Percentiles rank a stretch among this genome's conserved stretches.
Evolutionary conservation across 1,139 yeast genomes (phyloP).

Genomic region (Blastobotrys buckinghamii): DNA sequence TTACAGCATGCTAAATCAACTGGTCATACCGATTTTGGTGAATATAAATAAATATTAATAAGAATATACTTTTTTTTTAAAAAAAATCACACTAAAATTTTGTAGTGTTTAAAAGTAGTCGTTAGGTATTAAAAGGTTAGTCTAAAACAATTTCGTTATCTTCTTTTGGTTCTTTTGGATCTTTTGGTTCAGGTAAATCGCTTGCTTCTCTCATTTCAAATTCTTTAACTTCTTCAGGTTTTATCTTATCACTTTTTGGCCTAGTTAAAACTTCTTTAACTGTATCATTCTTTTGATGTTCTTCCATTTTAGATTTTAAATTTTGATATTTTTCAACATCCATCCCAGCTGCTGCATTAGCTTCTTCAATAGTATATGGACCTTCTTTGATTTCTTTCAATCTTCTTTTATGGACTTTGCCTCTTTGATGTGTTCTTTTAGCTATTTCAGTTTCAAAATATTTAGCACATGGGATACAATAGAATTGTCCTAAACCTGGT

Average conservation of each 20-base stretch:
- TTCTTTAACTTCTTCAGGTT: not conserved
- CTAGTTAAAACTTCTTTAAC: constrained; percentile 14
- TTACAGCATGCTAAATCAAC: constrained; percentile 58
- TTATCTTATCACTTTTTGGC: constrained; percentile 1
- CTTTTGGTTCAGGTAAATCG: not conserved
- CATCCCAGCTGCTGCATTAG: constrained; percentile 84
- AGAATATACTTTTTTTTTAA: not conserved
- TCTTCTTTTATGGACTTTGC: constrained; percentile 81
- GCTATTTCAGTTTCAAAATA: constrained; percentile 79
- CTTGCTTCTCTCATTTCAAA: not conserved
- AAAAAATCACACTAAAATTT: too few species aligned
- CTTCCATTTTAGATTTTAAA: constrained; percentile 14
- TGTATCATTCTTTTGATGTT: too few species aligned
- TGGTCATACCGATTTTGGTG: constrained; percentile 64
- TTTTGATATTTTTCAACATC: constrained; percentile 62
- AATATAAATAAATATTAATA: constrained; percentile 31
- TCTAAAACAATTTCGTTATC: not conserved
- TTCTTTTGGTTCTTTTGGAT: not conserved
- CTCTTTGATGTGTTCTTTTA: constrained; percentile 62
- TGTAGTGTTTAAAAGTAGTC: too few species aligned
- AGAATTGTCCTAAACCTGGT: constrained; percentile 92
- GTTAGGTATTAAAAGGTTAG: not conserved
- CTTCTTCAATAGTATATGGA: constrained; percentile 83
- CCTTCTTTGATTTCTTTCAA: constrained; percentile 66
- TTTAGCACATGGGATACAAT: constrained; percentile 91